Base-by-base conservation (phyloP, 2,329 filamentous ascomycete genomes). In the Microsporum audouinii region DNA sequence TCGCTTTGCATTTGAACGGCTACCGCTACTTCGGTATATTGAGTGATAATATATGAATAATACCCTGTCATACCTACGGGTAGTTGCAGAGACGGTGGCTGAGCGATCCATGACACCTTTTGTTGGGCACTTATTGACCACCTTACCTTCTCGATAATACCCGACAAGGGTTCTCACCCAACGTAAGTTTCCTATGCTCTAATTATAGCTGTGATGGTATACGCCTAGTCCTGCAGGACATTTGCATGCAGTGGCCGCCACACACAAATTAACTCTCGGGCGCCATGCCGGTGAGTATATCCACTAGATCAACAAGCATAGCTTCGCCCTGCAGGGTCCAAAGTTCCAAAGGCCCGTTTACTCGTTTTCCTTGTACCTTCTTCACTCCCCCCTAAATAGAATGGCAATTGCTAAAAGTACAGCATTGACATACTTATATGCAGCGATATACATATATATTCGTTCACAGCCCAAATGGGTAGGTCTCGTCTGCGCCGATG, bases 401-500 rank as follows among this genome's bases (percentile, higher is more conserved):
- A 33, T 12, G 27, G 5, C 27, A 29, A 12, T 1, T 33, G 45
- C 6, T 51, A 12, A 29, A 27, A 7, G 8, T 51, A 2, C 2
- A 5, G 45, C 3, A 51, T 39, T 12, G 3, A 12, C 38, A 39
- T 14, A 29, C 4, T 6, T n/a, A 41, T 57, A 12, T 43, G 17
- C 23, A n/a, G 7, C 2, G 5, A 60, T 12, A 60, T 39, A 23
- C 17, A 23, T 23, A 23, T 23, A 23, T 47, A 10, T 38, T 63
- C 33, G 5, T 31, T 63, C 68, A 81, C 61, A 80, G 62, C 0
- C 78, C 78, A 68, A 81, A 82, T 29, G 79, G 79, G 73, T 80
- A 81, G 0, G 79, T 81, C 66, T 80, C 79, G 3, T 75, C 77
- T 57, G 68, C 69, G 31, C 75, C 75, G 58, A 79, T 64, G 0